These are phyloP conservation scores for Neurospora sp. DNA, from an alignment of 495 filamentous ascomycete species.

Conservation along the genomic window DNA sequence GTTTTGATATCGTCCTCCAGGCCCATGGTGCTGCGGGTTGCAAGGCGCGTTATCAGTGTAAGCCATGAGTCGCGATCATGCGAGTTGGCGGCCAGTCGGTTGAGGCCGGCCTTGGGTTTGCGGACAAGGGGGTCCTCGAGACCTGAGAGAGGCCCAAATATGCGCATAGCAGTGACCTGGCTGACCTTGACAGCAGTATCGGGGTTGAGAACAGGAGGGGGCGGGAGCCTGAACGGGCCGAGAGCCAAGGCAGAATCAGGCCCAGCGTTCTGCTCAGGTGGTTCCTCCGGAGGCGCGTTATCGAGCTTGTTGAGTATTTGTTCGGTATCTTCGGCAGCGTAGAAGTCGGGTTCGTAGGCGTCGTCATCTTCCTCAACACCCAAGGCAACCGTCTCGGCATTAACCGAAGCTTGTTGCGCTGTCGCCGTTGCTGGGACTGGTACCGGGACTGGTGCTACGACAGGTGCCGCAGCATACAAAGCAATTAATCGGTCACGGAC, in stretches of 20 bases:
- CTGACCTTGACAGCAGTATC: conserved; percentile 59
- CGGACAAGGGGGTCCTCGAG: conserved; percentile 48
- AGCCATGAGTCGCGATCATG: conserved; percentile 89
- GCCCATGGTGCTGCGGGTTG: conserved; percentile 65
- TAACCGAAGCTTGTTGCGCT: conserved; percentile 30
- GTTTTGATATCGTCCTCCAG: conserved; percentile 48
- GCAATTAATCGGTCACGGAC: conserved; percentile 27
- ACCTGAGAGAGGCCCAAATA: conserved; percentile 65
- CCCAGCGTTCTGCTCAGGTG: conserved; percentile 17
- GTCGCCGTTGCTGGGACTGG: not conserved
- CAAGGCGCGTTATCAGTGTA: conserved; percentile 73
- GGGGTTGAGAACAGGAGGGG: conserved; percentile 61
- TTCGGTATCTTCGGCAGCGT: conserved; percentile 59
- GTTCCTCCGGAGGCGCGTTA: conserved; percentile 45
- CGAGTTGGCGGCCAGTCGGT: conserved; percentile 72
- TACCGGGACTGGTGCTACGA: conserved; percentile 5
- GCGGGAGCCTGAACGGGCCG: conserved; percentile 61
- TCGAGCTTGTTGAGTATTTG: conserved; percentile 63
- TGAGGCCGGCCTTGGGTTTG: conserved; percentile 57
- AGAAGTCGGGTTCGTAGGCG: conserved; percentile 81
- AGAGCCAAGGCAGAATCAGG: conserved; percentile 40
- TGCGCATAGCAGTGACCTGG: conserved; percentile 56
- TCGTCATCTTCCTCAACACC: conserved; percentile 65
- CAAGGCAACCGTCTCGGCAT: conserved; percentile 37
- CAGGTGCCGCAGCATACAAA: conserved; percentile 15